Evolutionary conservation across 2,329 filamentous ascomycete genomes (phyloP).

Genomic region (Calcarisporium arbuscula): DNA sequence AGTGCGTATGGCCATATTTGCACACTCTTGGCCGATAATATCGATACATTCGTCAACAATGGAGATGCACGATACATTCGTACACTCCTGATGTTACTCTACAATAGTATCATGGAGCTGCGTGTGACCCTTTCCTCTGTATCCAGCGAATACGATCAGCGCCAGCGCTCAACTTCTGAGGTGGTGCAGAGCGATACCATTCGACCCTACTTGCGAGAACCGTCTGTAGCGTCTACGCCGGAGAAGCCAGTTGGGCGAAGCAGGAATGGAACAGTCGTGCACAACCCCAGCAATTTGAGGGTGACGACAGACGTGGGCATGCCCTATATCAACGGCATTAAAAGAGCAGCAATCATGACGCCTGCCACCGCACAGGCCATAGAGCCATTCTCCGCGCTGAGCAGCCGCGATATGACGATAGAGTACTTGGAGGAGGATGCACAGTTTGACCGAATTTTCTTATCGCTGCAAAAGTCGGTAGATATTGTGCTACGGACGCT

Average conservation of each 20-base stretch:
- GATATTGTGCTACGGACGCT: constrained; percentile 67
- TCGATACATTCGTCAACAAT: constrained; percentile 58
- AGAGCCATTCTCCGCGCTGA: constrained; percentile 65
- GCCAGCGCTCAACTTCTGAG: constrained; percentile 9
- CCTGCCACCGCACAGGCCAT: constrained; percentile 73
- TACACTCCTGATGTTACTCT: constrained; percentile 55
- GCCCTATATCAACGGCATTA: constrained; percentile 39
- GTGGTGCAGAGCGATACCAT: constrained; percentile 39
- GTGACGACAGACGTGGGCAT: constrained; percentile 49
- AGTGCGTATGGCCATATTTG: constrained; percentile 61
- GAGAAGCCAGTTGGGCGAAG: constrained; percentile 35
- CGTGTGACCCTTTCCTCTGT: constrained; percentile 44
- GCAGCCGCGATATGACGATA: constrained; percentile 37
- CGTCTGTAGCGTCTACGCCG: constrained; percentile 37
- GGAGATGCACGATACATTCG: constrained; percentile 62
- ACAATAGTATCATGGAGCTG: constrained; percentile 63
- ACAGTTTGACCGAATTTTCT: constrained; percentile 75
- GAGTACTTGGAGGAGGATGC: constrained; percentile 72
- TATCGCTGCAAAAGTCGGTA: constrained; percentile 66
- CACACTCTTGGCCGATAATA: constrained; percentile 52
- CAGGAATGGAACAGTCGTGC: constrained; percentile 32
- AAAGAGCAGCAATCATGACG: constrained; percentile 45
- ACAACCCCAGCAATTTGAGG: constrained; percentile 46
- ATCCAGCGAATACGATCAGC: constrained; percentile 17
- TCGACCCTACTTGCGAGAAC: constrained; percentile 44